Percentiles rank a stretch among this genome's conserved stretches.
phyloP scores from a whole-genome alignment of 352 stramenopile species.

The Globisporangium recalcitrans region DNA sequence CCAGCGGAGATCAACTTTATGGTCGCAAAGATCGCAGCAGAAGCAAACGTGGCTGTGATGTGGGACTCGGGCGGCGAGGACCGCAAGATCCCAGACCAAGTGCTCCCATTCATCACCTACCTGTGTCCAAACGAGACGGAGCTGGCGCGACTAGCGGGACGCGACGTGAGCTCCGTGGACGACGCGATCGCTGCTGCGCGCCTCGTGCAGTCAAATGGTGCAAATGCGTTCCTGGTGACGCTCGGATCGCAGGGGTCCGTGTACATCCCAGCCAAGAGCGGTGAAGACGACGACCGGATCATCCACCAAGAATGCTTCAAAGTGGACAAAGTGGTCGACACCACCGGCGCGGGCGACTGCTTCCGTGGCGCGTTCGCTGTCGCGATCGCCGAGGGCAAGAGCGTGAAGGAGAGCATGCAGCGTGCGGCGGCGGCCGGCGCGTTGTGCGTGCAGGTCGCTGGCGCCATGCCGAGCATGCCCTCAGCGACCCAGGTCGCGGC shows the following conservation, averaged over 20 bases:
- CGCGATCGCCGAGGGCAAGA: conserved; percentile 37
- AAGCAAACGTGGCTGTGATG: conserved; percentile 53
- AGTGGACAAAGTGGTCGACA: conserved; percentile 68
- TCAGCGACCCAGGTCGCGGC: conserved; percentile 26
- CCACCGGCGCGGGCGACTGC: conserved; percentile 75
- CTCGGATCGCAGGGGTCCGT: conserved; percentile 63
- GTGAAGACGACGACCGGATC: conserved; percentile 17
- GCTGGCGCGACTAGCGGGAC: conserved; percentile 39
- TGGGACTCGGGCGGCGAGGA: conserved; percentile 79
- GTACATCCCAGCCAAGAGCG: conserved; percentile 39
- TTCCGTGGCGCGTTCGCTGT: conserved; percentile 72
- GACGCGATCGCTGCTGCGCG: conserved; percentile 52
- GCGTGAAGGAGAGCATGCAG: conserved; percentile 45
- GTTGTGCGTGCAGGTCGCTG: conserved; percentile 56
- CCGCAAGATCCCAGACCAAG: conserved; percentile 39
- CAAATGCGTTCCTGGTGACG: conserved; percentile 59
- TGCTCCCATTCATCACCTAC: conserved; percentile 55
- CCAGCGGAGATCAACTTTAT: conserved; percentile 45
- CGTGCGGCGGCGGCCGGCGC: conserved; percentile 55
- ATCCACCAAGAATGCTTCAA: conserved; percentile 46
- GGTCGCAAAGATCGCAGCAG: conserved; percentile 43
- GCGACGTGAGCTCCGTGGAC: conserved; percentile 32
- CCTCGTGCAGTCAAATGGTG: conserved; percentile 40
- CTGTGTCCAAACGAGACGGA: conserved; percentile 82
- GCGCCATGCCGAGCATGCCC: conserved; percentile 68